These are phyloP conservation scores for Trichoderma sp. DNA, from an alignment of 2,329 filamentous ascomycete genomes.

Conservation along the genomic window DNA sequence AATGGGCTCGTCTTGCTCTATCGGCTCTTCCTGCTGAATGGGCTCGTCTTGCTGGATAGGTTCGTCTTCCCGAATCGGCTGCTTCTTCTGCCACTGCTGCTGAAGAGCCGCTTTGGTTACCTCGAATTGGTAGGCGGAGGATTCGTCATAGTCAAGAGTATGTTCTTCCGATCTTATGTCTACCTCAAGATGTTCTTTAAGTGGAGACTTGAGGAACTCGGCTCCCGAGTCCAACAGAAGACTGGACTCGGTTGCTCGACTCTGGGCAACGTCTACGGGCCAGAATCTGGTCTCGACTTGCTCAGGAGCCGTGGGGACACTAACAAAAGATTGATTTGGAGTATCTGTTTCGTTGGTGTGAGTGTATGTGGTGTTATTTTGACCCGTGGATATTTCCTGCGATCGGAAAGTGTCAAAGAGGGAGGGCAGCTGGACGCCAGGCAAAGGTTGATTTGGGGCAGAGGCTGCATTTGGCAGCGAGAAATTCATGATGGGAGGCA, in stretches of 20 bases:
- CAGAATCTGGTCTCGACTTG: background rate
- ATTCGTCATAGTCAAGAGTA: conserved; percentile 29
- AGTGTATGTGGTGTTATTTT: background rate
- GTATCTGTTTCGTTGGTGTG: background rate
- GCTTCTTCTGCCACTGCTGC: background rate
- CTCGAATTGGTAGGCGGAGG: conserved; percentile 36
- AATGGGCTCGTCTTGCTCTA: background rate
- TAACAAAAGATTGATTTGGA: background rate
- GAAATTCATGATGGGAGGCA: conserved; percentile 5
- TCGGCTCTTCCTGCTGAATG: background rate
- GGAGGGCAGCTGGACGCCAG: conserved; percentile 9
- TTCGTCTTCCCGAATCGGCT: background rate
- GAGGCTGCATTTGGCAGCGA: background rate
- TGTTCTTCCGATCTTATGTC: background rate
- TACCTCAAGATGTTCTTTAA: background rate
- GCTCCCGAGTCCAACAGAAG: conserved; percentile 35
- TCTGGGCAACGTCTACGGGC: conserved; percentile 1
- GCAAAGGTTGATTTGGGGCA: background rate
- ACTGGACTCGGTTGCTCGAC: conserved; percentile 12
- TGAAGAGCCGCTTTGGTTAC: conserved; percentile 30
- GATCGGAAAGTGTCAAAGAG: conserved; percentile 3
- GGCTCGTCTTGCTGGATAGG: background rate
- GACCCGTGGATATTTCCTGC: background rate
- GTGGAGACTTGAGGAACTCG: conserved; percentile 35
- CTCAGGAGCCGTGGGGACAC: background rate